A percentile compares a stretch with the other conserved stretches of the same genome.
These are phyloP conservation scores for Coemansia brasiliensis DNA, from an alignment of 192 early-diverging fungal species.

Conservation along the genomic window DNA sequence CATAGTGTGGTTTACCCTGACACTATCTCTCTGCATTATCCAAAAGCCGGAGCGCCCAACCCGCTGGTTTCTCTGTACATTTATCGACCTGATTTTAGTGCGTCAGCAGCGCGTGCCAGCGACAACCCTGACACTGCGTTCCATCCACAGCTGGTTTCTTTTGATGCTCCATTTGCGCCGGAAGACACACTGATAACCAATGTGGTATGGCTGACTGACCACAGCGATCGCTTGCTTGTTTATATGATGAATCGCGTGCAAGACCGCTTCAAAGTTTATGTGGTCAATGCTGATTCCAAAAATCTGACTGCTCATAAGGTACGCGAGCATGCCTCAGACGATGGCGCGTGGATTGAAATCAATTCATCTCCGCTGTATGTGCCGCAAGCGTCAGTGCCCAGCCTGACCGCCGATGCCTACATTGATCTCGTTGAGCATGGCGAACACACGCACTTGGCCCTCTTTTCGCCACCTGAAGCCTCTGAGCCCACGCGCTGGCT, in stretches of 20 bases:
- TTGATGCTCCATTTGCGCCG: constrained; percentile 40
- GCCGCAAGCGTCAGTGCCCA: constrained; percentile 19
- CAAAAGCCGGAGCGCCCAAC: constrained; percentile 85
- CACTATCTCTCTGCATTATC: constrained; percentile 79
- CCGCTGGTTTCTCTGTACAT: constrained; percentile 78
- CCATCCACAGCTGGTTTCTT: constrained; percentile 47
- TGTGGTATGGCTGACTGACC: constrained; percentile 75
- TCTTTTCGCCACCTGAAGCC: constrained; percentile 59
- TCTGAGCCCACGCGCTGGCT: constrained; percentile 58
- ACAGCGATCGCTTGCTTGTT: constrained; percentile 64
- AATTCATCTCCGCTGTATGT: constrained; percentile 40
- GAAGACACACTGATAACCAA: constrained; percentile 81
- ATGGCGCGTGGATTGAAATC: constrained; percentile 76
- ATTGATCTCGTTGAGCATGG: constrained; percentile 65
- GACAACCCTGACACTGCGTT: constrained; percentile 43
- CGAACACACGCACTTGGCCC: constrained; percentile 69
- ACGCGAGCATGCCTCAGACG: constrained; percentile 60
- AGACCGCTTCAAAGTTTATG: constrained; percentile 70
- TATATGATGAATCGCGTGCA: constrained; percentile 89
- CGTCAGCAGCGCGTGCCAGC: constrained; percentile 19
- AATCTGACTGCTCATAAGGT: constrained; percentile 50
- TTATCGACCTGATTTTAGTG: constrained; percentile 55
- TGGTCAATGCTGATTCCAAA: constrained; percentile 54
- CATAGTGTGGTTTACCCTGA: constrained; percentile 64
- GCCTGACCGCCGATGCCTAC: constrained; percentile 56